Evolutionary conservation across 1,284 basidiomycete species (phyloP).

Genomic region (Leccinum pachyderme): DNA sequence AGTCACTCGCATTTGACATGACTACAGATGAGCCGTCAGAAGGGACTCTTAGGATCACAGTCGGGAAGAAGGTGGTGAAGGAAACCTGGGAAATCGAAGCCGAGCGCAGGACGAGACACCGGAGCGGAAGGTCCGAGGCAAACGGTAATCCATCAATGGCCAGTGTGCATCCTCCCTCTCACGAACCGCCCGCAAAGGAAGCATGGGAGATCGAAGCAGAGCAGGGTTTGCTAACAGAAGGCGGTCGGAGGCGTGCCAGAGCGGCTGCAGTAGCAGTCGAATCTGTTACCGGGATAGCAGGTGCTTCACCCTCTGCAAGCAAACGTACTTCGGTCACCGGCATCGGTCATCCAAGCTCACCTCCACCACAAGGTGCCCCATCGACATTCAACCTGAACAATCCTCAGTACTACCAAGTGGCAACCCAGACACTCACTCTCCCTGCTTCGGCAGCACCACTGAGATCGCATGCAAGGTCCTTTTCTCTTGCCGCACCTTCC

Average conservation of each 20-base stretch:
- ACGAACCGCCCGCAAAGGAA: constrained; percentile 53
- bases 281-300: constrained; percentile 26
- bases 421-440: constrained; percentile 58
- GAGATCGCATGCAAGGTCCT: constrained; percentile 57
- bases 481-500: constrained; percentile 49
- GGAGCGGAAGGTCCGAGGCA: constrained; percentile 29
- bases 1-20: constrained; percentile 52
- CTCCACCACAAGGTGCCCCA: constrained; percentile 18
- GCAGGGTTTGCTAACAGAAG: constrained; percentile 68
- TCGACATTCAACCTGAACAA: constrained; percentile 40
- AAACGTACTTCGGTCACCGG: constrained; percentile 19
- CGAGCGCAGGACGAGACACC: constrained; percentile 49
- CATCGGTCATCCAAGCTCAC: constrained; percentile 24
- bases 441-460: constrained; percentile 57
- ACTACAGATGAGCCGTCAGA: constrained; percentile 51
- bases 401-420: constrained; percentile 57
- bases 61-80: constrained; percentile 66
- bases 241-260: constrained; percentile 61
- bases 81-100: constrained; percentile 77
- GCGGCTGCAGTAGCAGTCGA: constrained; percentile 40
- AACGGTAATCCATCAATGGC: constrained; percentile 7
- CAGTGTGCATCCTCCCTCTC: constrained; percentile 10
- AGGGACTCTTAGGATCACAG: constrained; percentile 53
- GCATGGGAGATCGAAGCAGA: constrained; percentile 77
- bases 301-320: constrained; percentile 9